These are phyloP conservation scores for Fraxinus velutina DNA, from an alignment of 305 asterid genomes.

Conservation along the genomic window DNA sequence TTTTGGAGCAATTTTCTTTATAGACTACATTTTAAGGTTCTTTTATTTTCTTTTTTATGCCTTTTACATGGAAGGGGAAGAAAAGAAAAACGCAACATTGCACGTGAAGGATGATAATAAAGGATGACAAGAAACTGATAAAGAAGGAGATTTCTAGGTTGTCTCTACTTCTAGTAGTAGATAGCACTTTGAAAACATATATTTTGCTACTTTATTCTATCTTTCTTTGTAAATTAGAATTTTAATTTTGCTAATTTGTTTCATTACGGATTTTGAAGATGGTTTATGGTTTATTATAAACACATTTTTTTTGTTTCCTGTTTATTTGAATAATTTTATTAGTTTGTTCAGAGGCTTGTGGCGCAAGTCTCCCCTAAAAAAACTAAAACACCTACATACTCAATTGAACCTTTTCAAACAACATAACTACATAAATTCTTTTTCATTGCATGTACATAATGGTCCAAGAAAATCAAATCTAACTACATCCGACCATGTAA, in stretches of 20 bases:
- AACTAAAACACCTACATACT: background rate
- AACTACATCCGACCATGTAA: background rate
- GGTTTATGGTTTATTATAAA: background rate
- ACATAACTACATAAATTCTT: background rate
- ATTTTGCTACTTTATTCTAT: background rate
- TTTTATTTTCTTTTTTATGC: background rate
- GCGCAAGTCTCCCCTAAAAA: background rate
- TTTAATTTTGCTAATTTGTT: background rate
- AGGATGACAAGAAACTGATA: background rate
- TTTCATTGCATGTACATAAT: background rate
- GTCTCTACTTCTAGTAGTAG: background rate
- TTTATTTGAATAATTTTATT: background rate
- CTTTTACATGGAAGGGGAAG: background rate
- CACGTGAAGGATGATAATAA: background rate
- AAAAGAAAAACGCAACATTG: background rate
- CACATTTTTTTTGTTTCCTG: background rate
- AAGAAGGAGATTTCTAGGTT: background rate
- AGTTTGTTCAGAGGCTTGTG: background rate
- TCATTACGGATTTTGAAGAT: background rate
- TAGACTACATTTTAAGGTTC: background rate
- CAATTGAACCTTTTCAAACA: background rate
- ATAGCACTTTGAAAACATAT: background rate
- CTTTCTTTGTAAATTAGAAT: background rate
- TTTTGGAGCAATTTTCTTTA: background rate
- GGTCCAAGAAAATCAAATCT: background rate